phyloP scores from a whole-genome alignment of 768 basidiomycete species.

The Cystobasidium onofrii region DNA sequence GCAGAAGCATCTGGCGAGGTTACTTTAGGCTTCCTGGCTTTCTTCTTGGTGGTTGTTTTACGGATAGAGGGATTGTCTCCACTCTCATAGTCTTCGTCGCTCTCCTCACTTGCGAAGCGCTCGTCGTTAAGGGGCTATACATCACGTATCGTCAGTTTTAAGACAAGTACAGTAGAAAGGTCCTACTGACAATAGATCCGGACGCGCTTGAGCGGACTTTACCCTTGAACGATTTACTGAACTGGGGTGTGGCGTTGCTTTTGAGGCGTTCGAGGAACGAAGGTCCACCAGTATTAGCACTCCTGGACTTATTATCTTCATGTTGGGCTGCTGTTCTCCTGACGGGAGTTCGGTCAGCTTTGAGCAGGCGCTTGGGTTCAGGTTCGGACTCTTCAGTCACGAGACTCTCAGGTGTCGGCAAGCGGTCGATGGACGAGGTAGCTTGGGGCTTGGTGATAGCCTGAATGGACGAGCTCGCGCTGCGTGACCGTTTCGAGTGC shows the following conservation, averaged over 20 bases:
- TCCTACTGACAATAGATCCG: slow-evolving; percentile 2
- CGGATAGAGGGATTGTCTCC: slow-evolving; percentile 2
- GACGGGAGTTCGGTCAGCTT: background rate
- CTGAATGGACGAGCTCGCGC: background rate
- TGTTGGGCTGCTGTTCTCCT: background rate
- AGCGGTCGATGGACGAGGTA: background rate
- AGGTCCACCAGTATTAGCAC: background rate
- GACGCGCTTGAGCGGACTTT: background rate
- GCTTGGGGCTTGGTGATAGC: background rate
- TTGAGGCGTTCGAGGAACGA: slow-evolving; percentile 5
- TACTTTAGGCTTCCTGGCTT: background rate
- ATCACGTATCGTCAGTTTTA: background rate
- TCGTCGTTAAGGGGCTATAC: slow-evolving; percentile 21
- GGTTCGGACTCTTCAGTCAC: background rate
- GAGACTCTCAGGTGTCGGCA: background rate
- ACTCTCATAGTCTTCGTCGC: slow-evolving; percentile 9
- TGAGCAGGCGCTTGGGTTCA: background rate
- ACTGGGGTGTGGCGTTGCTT: background rate
- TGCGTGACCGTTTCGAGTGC: too few relatives aligned
- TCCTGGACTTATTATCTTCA: background rate
- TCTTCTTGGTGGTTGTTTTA: background rate
- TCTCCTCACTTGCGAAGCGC: slow-evolving; percentile 1
- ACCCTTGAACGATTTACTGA: slow-evolving; percentile 7
- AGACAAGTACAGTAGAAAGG: background rate
- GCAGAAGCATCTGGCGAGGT: background rate